These are phyloP conservation scores for Kluyveromyces marxianus DNA, from an alignment of 1,139 yeast species.

Conservation along the genomic window DNA sequence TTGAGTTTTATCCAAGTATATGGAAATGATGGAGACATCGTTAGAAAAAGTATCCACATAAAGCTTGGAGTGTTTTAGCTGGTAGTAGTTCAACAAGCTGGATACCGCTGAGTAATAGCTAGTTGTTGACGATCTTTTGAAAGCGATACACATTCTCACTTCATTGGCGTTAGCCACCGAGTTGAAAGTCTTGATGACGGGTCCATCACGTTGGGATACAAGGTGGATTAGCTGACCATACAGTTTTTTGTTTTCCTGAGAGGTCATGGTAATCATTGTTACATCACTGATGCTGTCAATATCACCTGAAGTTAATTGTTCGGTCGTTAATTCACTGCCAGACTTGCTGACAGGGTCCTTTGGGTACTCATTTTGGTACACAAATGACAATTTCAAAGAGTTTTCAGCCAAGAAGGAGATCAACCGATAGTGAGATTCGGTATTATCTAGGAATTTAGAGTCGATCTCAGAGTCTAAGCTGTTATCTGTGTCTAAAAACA, in stretches of 20 bases:
- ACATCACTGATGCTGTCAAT: constrained; percentile 67
- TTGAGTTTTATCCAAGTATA: constrained; percentile 55
- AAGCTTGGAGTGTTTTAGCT: constrained; percentile 76
- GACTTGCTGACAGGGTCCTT: constrained; percentile 10
- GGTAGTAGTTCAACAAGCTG: constrained; percentile 84
- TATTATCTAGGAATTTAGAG: constrained; percentile 57
- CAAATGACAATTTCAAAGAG: constrained; percentile 72
- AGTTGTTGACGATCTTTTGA: constrained; percentile 75
- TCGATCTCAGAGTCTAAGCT: constrained; percentile 64
- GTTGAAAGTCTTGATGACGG: constrained; percentile 75
- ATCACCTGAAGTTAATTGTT: constrained; percentile 32
- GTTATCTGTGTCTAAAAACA: constrained; percentile 64
- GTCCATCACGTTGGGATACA: constrained; percentile 77
- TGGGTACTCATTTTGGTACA: constrained; percentile 65
- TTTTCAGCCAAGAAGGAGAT: constrained; percentile 78
- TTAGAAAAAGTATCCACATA: constrained; percentile 91
- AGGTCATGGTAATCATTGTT: constrained; percentile 72
- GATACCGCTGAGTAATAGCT: constrained; percentile 85
- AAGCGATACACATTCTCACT: constrained; percentile 83
- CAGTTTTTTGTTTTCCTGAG: constrained; percentile 68
- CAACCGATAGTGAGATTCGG: constrained; percentile 51
- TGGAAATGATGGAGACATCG: constrained; percentile 78
- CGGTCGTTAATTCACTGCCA: constrained; percentile 37
- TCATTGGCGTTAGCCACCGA: constrained; percentile 73
- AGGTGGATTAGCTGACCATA: constrained; percentile 67